Base-by-base conservation (phyloP, 1,139 yeast genomes). In the Pichia sp. region DNA sequence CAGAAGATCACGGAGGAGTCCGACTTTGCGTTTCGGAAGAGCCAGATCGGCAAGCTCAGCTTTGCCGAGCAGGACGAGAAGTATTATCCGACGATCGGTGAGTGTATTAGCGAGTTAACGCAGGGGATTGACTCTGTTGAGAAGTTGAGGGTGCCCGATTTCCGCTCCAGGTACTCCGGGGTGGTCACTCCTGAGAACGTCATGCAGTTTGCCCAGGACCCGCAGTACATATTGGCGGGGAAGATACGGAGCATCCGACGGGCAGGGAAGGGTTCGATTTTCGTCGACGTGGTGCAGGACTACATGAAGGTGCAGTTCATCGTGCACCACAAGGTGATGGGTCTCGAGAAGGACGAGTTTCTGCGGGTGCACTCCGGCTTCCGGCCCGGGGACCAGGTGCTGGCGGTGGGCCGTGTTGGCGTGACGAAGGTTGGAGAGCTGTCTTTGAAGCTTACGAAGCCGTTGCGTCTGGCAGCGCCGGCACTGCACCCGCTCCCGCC, bases 361-460 rank as follows among this genome's bases (percentile, higher is more conserved):
- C 65, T 69, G 13, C 62, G 66, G 1, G 54, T 62, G 0, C 84
- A 83, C 62, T 67, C 67, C 3, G 65, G 72, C 40, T 70, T 89
- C 43, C 73, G 83, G 46, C 76, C 78, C 34, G 97, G 97, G 0
- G 99, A 91, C 65, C 78, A 75, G 45, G 70, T 90, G 2, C 71
- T 79, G 6, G 80, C 82, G 34, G 60, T 69, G 4, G 99, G 99
- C 0, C 63, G 63, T 21, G 90, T 96, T 0, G 87, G 95, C 39
- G 66, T 78, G 3, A 87, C 97, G 0, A 80, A 83, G 51, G 80
- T 83, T 1, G 95, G 95, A 0, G 95, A 88, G 62, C 70, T 91
- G 12, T 85, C 96, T 1, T 63, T 93, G 52, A 81, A 87, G 59
- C 75, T 84, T n/a, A 67, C 69, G 1, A 57, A 66, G 6, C 74